phyloP scores from a whole-genome alignment of 176 grass and related monocot species.

The Rhynchospora pubera region DNA sequence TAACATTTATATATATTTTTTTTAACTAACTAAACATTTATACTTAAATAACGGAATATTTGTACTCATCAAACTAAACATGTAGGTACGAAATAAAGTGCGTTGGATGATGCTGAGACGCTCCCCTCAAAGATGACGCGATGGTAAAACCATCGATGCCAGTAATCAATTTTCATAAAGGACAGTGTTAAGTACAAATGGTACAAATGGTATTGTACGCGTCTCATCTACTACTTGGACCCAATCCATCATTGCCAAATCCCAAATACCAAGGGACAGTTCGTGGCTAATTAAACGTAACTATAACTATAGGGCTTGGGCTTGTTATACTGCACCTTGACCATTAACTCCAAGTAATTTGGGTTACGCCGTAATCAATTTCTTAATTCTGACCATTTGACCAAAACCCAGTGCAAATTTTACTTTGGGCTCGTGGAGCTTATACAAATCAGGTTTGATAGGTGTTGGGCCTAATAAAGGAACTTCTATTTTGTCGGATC shows the following conservation, averaged over 20 bases:
- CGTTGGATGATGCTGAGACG: no score
- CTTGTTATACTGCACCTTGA: background rate
- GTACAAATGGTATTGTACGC: background rate
- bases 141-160: no score
- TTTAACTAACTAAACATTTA: no score
- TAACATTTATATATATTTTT: no score
- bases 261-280: background rate
- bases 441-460: background rate
- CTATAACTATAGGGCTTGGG: background rate
- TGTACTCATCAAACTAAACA: no score
- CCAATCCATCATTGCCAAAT: background rate
- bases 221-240: background rate
- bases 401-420: background rate
- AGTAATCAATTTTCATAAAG: no score
- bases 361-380: background rate
- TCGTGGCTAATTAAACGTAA: background rate
- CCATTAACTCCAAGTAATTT: background rate
- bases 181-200: background rate
- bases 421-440: background rate
- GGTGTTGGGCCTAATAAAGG: background rate
- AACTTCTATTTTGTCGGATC: background rate
- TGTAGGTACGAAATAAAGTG: no score
- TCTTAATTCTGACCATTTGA: background rate
- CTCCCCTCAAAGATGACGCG: no score
- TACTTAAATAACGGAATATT: no score